Evolutionary conservation across 2,329 filamentous ascomycete species (phyloP).

Genomic region (Colletotrichum musae): DNA sequence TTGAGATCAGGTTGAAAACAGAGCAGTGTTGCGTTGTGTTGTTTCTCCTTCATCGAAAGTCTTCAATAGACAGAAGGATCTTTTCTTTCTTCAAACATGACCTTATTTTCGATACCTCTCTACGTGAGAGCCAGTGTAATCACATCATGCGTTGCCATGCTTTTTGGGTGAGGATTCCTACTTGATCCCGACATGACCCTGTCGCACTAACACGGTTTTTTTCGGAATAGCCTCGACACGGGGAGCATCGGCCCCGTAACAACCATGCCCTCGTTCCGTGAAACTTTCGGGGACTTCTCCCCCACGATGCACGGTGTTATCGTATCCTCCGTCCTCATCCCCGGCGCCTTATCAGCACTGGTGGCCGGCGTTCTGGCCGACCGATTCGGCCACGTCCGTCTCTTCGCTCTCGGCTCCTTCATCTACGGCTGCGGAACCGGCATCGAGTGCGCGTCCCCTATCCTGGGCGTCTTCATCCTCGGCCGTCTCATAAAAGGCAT

Average conservation of each 20-base stretch:
- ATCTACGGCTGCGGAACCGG: constrained; percentile 67
- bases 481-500: constrained; percentile 70
- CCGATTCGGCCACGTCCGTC: constrained; percentile 66
- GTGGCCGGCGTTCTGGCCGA: constrained; percentile 70
- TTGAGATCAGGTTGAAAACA: neutral
- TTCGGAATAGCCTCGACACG: constrained; percentile 51
- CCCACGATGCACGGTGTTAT: constrained; percentile 71
- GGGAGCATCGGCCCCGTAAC: constrained; percentile 73
- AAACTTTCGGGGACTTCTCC: constrained; percentile 66
- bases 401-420: constrained; percentile 64
- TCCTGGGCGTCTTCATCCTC: constrained; percentile 66
- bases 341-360: constrained; percentile 71
- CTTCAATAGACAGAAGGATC: neutral
- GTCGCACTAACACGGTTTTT: constrained; percentile 1
- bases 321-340: constrained; percentile 72
- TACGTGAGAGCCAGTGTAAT: constrained; percentile 49
- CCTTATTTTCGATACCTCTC: constrained; percentile 41
- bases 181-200: neutral
- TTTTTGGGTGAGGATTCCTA: constrained; percentile 47
- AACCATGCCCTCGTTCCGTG: constrained; percentile 66
- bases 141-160: constrained; percentile 50
- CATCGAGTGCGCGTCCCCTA: constrained; percentile 53
- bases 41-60: neutral
- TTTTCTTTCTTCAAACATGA: neutral
- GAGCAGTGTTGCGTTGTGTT: neutral